Percentiles rank a stretch among this genome's conserved stretches.
phyloP scores from a whole-genome alignment of 2,329 filamentous ascomycete species.

The Penicillium sp. region DNA sequence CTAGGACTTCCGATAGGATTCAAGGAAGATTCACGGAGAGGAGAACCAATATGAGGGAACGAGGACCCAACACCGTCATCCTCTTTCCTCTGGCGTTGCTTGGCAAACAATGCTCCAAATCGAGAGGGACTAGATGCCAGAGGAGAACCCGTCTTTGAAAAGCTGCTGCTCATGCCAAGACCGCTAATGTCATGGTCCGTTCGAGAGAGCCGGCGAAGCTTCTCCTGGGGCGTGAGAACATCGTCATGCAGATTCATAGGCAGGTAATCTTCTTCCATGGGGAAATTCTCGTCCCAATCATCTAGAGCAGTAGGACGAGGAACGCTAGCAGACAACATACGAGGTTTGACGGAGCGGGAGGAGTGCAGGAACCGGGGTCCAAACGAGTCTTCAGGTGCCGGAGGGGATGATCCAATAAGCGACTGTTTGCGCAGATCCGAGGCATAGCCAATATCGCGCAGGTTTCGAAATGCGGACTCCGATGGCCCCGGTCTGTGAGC shows the following conservation, averaged over 20 bases:
- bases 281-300: slow-evolving; percentile 62
- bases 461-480: slow-evolving; percentile 52
- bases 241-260: slow-evolving; percentile 64
- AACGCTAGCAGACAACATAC: slow-evolving; percentile 58
- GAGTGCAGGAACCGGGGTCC: slow-evolving; percentile 61
- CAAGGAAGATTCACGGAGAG: slow-evolving; percentile 57
- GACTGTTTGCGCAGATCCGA: slow-evolving; percentile 62
- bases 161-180: slow-evolving; percentile 47
- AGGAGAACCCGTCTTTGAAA: slow-evolving; percentile 52
- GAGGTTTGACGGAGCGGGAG: slow-evolving; percentile 58
- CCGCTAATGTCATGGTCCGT: slow-evolving; percentile 52
- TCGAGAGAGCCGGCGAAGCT: slow-evolving; percentile 55
- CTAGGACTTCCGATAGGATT: slow-evolving; percentile 49
- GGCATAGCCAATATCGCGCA: slow-evolving; percentile 63
- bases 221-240: slow-evolving; percentile 58
- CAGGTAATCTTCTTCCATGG: slow-evolving; percentile 84
- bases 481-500: slow-evolving; percentile 63
- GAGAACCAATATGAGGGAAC: slow-evolving; percentile 60
- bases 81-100: slow-evolving; percentile 49
- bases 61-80: slow-evolving; percentile 46
- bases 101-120: slow-evolving; percentile 56
- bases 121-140: slow-evolving; percentile 57
- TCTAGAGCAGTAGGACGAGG: slow-evolving; percentile 49
- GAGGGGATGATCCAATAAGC: slow-evolving; percentile 54
- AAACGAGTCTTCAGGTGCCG: slow-evolving; percentile 61